phyloP scores from a whole-genome alignment of 2,329 filamentous ascomycete genomes.

The Aureobasidium lini region DNA sequence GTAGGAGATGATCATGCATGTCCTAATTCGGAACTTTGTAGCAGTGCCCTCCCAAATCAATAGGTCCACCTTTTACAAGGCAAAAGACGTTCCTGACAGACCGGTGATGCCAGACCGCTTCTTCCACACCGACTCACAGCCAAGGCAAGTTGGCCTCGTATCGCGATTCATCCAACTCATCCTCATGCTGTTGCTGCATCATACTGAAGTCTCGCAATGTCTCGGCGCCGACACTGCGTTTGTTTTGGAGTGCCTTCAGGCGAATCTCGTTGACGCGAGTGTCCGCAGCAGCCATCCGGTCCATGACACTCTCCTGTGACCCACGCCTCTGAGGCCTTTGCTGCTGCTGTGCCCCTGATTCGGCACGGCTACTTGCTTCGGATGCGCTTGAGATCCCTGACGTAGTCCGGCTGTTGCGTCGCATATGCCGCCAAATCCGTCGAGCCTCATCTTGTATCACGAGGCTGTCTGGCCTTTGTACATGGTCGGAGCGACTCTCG shows the following conservation, averaged over 20 bases:
- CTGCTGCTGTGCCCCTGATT: background rate
- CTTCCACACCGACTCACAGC: slow-evolving; percentile 3
- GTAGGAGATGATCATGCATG: background rate
- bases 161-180: background rate
- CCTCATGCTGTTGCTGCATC: background rate
- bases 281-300: slow-evolving; percentile 12
- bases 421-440: slow-evolving; percentile 33
- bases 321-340: background rate
- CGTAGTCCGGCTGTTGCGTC: slow-evolving; percentile 18
- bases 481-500: background rate
- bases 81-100: background rate
- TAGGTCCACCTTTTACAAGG: background rate
- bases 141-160: background rate
- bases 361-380: background rate
- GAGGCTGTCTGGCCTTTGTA: background rate
- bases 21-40: background rate
- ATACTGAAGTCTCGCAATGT: slow-evolving; percentile 27
- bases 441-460: slow-evolving; percentile 24
- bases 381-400: background rate
- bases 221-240: slow-evolving; percentile 34
- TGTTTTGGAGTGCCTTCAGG: slow-evolving; percentile 30
- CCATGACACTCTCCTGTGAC: slow-evolving; percentile 12
- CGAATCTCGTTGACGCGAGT: slow-evolving; percentile 22
- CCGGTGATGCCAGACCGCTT: background rate
- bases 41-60: background rate